These are phyloP conservation scores for Wallacemonas sp. DNA, from an alignment of 208 protist genomes.

Conservation along the genomic window DNA sequence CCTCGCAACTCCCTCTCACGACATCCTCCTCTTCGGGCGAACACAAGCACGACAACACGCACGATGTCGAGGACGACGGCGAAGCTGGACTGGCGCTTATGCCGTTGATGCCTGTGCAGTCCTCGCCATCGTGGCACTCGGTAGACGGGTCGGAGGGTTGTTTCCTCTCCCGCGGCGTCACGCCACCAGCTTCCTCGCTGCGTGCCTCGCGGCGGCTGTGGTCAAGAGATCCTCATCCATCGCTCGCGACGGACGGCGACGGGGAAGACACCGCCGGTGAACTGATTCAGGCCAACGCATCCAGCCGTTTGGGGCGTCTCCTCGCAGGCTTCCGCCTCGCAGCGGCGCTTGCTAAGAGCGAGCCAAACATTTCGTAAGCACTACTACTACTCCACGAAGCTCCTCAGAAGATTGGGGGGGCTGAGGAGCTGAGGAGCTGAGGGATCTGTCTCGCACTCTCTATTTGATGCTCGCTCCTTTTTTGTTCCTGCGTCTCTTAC, in stretches of 20 bases:
- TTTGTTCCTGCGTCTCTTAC: no score
- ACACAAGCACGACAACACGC: background rate
- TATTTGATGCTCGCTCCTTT: no score
- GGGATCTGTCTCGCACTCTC: no score
- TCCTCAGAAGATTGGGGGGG: no score
- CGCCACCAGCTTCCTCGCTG: constrained; percentile 1
- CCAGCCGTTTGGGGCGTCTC: background rate
- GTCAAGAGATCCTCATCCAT: background rate
- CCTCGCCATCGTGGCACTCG: background rate
- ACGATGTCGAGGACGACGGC: background rate
- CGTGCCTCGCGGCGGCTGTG: background rate
- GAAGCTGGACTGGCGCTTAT: background rate
- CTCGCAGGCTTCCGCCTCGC: constrained; percentile 13
- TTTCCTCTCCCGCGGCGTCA: constrained; percentile 1
- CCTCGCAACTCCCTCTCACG: background rate
- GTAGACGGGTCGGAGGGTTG: background rate
- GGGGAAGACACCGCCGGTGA: background rate
- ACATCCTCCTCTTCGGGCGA: background rate
- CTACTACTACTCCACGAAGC: background rate
- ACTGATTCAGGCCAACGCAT: background rate
- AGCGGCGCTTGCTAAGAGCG: constrained; percentile 8
- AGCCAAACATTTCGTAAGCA: constrained; percentile 4
- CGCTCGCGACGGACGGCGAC: no score
- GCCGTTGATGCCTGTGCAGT: background rate
- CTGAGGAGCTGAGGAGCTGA: no score